These are phyloP conservation scores for Dichotomopilus funicola DNA, from an alignment of 2,329 filamentous ascomycete species.

Conservation along the genomic window DNA sequence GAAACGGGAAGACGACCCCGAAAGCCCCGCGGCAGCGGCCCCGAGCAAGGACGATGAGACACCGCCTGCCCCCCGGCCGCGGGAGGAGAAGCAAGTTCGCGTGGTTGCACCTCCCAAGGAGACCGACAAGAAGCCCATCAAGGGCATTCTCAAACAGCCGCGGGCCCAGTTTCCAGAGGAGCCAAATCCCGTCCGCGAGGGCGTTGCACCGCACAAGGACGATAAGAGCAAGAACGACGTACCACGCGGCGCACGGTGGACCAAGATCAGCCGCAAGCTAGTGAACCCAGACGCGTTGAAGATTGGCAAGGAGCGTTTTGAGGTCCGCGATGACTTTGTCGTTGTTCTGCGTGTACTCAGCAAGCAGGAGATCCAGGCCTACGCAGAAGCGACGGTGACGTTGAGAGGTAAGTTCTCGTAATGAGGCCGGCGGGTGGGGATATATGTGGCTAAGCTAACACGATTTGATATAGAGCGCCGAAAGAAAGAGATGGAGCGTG, in stretches of 20 bases:
- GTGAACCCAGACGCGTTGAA: slow-evolving; percentile 86
- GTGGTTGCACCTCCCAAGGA: slow-evolving; percentile 66
- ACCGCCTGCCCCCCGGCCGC: slow-evolving; percentile 20
- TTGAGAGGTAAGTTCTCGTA: slow-evolving; percentile 58
- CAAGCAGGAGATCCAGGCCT: slow-evolving; percentile 83
- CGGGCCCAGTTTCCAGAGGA: slow-evolving; percentile 82
- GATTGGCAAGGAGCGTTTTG: slow-evolving; percentile 81
- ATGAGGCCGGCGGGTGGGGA: not conserved
- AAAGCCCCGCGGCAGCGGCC: slow-evolving; percentile 16
- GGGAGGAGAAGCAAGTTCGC: slow-evolving; percentile 48
- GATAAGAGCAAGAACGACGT: slow-evolving; percentile 67
- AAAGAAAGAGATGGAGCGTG: slow-evolving; percentile 37
- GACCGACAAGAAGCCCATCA: slow-evolving; percentile 62
- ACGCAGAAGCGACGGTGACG: slow-evolving; percentile 73
- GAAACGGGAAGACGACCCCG: slow-evolving; percentile 16
- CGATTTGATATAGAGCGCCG: slow-evolving; percentile 29
- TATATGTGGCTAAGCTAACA: not conserved
- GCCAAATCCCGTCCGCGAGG: slow-evolving; percentile 73
- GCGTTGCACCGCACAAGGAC: slow-evolving; percentile 89
- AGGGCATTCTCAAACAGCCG: slow-evolving; percentile 80
- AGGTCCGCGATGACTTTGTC: slow-evolving; percentile 87
- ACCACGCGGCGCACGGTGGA: slow-evolving; percentile 78
- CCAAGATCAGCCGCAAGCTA: slow-evolving; percentile 79
- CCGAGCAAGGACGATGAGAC: slow-evolving; percentile 35
- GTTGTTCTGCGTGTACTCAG: slow-evolving; percentile 84